Evolutionary conservation across 805 yeast genomes (phyloP).

Genomic region (Kregervanrija delftensis): DNA sequence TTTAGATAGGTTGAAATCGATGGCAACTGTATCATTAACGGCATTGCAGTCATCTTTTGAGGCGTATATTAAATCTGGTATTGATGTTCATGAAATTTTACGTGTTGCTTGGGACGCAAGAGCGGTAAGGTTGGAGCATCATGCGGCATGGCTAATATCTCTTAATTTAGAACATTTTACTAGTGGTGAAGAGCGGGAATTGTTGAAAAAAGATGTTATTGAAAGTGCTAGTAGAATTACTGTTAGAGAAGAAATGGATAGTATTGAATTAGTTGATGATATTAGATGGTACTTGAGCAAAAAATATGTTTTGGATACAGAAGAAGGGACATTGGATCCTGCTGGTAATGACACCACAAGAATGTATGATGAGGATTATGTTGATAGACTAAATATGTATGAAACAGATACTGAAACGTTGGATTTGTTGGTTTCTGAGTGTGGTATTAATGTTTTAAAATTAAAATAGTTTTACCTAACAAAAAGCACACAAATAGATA

Average conservation of each 20-base stretch:
- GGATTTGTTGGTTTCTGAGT: slow-evolving; percentile 31
- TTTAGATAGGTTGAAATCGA: slow-evolving; percentile 56
- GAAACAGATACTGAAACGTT: slow-evolving; percentile 32
- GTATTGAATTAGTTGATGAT: slow-evolving; percentile 75
- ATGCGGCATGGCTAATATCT: slow-evolving; percentile 34
- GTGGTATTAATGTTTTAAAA: slow-evolving; percentile 23
- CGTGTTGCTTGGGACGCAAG: slow-evolving; percentile 63
- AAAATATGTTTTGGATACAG: slow-evolving; percentile 26
- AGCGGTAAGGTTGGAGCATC: slow-evolving; percentile 57
- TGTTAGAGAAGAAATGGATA: slow-evolving; percentile 64
- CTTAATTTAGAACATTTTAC: too few species aligned
- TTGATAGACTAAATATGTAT: slow-evolving; percentile 21
- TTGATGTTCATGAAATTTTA: slow-evolving; percentile 30
- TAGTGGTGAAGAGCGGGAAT: too few species aligned
- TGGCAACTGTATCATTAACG: slow-evolving; percentile 46
- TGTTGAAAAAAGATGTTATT: slow-evolving; percentile 24
- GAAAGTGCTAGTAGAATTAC: slow-evolving; percentile 41
- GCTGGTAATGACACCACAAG: slow-evolving; percentile 2
- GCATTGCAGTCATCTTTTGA: too few species aligned
- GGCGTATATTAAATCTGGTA: slow-evolving; percentile 18
- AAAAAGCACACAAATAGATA: neutral
- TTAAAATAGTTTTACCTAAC: neutral
- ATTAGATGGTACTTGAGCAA: slow-evolving; percentile 54
- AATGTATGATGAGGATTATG: slow-evolving; percentile 8
- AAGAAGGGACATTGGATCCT: slow-evolving; percentile 16